Conservation (phyloP, 345 rosid species). For the Pseudoturritis turrita region DNA sequence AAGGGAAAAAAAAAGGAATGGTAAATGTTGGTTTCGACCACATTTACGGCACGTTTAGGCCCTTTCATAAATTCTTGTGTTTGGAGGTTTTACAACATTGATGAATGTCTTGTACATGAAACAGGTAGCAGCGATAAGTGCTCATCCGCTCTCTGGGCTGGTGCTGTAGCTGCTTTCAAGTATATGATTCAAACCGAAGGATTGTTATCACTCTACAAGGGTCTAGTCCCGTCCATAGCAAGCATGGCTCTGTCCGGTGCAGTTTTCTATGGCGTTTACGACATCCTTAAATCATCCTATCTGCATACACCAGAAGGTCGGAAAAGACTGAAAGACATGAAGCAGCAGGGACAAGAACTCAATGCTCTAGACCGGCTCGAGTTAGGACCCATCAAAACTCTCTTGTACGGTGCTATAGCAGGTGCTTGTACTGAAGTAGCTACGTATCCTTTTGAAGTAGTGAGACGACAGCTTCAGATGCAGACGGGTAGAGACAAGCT, state of each 20-base stretch:
- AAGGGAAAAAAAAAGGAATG: too few relatives aligned
- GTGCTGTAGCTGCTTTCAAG: too few relatives aligned
- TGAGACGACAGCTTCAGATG: conserved; percentile 91
- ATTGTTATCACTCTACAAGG: conserved; percentile 87
- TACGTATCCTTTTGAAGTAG: conserved; percentile 93
- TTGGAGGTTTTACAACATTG: not conserved
- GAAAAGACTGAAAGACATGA: conserved; percentile 64
- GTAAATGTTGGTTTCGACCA: not conserved
- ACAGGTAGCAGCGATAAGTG: conserved; percentile 49
- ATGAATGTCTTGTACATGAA: not conserved
- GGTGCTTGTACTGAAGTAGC: conserved; percentile 93
- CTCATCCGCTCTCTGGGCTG: conserved; percentile 38
- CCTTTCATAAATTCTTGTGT: not conserved
- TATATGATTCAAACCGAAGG: conserved; percentile 85
- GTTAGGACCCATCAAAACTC: conserved; percentile 75
- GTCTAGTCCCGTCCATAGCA: conserved; percentile 64
- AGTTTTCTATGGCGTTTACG: conserved; percentile 88
- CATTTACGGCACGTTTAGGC: too few relatives aligned
- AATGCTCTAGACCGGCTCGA: conserved; percentile 74
- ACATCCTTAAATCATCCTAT: conserved; percentile 74
- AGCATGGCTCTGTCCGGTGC: conserved; percentile 96
- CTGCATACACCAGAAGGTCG: conserved; percentile 75
- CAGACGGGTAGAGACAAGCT: conserved; percentile 61
- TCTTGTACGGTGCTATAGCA: conserved; percentile 78
- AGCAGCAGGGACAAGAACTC: conserved; percentile 54